These are phyloP conservation scores for Penicillium pancosmium DNA, from an alignment of 495 filamentous ascomycete genomes.

Conservation along the genomic window DNA sequence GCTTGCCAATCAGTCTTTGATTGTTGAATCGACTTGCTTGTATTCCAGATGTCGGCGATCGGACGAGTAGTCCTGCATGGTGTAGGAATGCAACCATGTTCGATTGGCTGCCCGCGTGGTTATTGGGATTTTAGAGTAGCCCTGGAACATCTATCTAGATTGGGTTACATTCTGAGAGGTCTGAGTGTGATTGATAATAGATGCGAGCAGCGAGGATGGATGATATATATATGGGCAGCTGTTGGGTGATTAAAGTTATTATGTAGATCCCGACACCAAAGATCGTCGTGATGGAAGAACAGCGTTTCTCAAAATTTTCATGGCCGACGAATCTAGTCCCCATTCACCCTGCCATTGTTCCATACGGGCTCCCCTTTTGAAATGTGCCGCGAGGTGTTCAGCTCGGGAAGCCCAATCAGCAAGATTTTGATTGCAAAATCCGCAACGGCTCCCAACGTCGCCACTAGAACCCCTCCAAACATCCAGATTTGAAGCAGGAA, in stretches of 20 bases:
- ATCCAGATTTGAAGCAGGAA: slow-evolving; percentile 63
- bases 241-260: background rate
- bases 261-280: background rate
- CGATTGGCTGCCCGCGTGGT: no score
- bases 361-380: slow-evolving; percentile 68
- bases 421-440: slow-evolving; percentile 66
- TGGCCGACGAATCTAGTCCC: slow-evolving; percentile 64
- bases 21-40: no score
- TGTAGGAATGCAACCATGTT: no score
- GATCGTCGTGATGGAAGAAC: slow-evolving; percentile 49
- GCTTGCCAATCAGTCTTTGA: no score
- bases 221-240: no score
- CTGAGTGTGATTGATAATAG: no score
- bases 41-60: no score
- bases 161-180: no score
- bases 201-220: no score
- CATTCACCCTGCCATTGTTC: slow-evolving; percentile 72
- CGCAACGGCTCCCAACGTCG: slow-evolving; percentile 68
- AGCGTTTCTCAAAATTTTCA: slow-evolving; percentile 63
- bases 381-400: slow-evolving; percentile 70
- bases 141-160: no score
- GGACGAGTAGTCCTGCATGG: no score
- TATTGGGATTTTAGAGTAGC: no score
- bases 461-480: slow-evolving; percentile 64
- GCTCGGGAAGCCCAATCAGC: slow-evolving; percentile 63